Conservation (phyloP, 257 asterid genomes). For the Anisodus acutangulus region DNA sequence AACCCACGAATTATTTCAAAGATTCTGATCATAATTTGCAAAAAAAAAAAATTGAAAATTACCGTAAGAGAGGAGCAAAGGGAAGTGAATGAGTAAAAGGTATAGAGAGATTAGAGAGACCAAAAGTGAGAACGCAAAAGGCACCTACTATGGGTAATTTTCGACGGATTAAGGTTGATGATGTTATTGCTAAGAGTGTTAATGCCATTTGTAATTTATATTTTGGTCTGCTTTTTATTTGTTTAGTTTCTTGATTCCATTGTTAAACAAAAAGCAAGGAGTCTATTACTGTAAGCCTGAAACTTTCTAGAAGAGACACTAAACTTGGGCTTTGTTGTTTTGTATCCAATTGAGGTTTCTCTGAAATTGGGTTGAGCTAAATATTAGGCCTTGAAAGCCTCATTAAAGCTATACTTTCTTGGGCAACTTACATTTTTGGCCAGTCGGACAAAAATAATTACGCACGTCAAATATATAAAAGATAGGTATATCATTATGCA, state of each 20-base stretch:
- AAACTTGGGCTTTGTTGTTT: not conserved
- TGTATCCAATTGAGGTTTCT: not conserved
- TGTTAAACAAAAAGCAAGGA: not conserved
- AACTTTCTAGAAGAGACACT: not conserved
- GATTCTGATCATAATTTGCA: not conserved
- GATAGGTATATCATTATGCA: too few relatives aligned
- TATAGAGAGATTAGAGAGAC: conserved; percentile 66
- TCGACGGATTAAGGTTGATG: conserved; percentile 65
- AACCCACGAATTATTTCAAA: conserved; percentile 26
- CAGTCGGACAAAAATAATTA: too few relatives aligned
- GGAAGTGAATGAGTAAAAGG: conserved; percentile 57
- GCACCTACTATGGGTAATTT: conserved; percentile 84
- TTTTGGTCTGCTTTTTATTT: conserved; percentile 31
- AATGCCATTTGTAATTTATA: conserved; percentile 64
- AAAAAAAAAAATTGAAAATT: conserved; percentile 32
- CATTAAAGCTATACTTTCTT: not conserved
- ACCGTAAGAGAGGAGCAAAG: conserved; percentile 55
- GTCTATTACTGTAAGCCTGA: too few relatives aligned
- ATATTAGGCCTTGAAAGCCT: not conserved
- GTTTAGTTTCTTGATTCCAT: not conserved
- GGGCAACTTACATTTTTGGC: too few relatives aligned
- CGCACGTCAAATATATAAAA: too few relatives aligned
- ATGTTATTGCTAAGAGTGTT: conserved; percentile 64
- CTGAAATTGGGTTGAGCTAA: not conserved
- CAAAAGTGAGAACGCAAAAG: conserved; percentile 75